Evolutionary conservation across 1,139 yeast genomes (phyloP), one percentile per base, ranked within the genome.

Genomic region (Cylindricascospora bacillispora): DNA sequence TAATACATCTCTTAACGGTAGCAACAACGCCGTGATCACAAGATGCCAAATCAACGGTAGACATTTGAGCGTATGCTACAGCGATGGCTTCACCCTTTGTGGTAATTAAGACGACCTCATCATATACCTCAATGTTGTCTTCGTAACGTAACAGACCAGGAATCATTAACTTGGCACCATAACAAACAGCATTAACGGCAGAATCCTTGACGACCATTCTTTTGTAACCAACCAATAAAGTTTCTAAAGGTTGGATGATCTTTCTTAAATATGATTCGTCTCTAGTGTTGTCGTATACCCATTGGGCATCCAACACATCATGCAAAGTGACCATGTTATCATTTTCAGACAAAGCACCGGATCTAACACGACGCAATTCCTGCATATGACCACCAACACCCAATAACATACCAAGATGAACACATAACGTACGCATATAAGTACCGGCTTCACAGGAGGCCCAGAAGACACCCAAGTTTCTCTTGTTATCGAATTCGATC

Each of bases 341-440:
- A 50, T 67, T 70, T 64, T 89, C 98, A 52, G 77, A 69, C 56
- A 89, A 59, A 38, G 97, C 97, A 56, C 98, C 98, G 25, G 95
- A 82, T 65, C 98, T 79, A 41, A 89, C 98, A 70, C 98, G 86
- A 65, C 98, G 85, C 52, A 89, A 77, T 64, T 89, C 98, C 70
- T 89, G 98, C 98, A 89, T 89, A 64, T 89, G 98, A 47, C 97
- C 98, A 59, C 98, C 98, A 48, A 85, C 97, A 49, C 97, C 95
- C 46, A 89, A 70, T 39, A 89, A 69, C 94, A 89, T 86, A 66
- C 98, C 98, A 54, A 89, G 67, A 61, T 89, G 98, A 38, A 89
- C 98, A 76, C 98, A 89, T 51, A 89, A 67, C 33, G 98, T 89
- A 73, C 98, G 81, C 95, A 89, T 89, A 65, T 89, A 89, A 41